Evolutionary conservation across 192 early-diverging fungal genomes (phyloP).

Genomic region (Spinellus fusiger): DNA sequence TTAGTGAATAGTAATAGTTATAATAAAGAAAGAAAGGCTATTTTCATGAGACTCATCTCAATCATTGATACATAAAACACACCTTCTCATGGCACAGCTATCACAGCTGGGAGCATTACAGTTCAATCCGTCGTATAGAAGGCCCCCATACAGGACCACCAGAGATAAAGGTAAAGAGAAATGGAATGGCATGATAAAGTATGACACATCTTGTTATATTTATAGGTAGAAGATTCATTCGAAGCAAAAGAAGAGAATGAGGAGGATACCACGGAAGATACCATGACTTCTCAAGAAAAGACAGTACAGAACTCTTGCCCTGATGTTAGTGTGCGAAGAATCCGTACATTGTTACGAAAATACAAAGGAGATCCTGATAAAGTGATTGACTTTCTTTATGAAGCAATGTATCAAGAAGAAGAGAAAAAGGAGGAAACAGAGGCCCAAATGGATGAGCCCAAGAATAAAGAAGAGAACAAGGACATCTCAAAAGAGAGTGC

Average conservation of each 20-base stretch:
- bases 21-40: no score
- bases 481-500: no score
- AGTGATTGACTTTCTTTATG: conserved; percentile 51
- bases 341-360: conserved; percentile 44
- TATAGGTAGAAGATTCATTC: not conserved
- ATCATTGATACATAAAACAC: no score
- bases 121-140: conserved; percentile 60
- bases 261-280: conserved; percentile 6
- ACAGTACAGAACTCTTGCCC: conserved; percentile 53
- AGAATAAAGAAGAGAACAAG: not conserved
- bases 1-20: not conserved
- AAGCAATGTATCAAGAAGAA: not conserved
- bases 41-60: no score
- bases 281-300: conserved; percentile 43
- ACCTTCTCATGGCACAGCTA: conserved; percentile 43
- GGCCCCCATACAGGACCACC: conserved; percentile 61
- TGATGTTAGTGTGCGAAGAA: conserved; percentile 34
- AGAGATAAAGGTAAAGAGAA: conserved; percentile 38
- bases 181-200: not conserved
- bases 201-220: conserved; percentile 6
- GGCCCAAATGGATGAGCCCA: not conserved
- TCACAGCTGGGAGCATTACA: conserved; percentile 75
- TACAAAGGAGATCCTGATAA: conserved; percentile 37
- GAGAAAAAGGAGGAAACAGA: not conserved
- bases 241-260: conserved; percentile 9